phyloP scores from a whole-genome alignment of 768 basidiomycete genomes.

The Podaxis carcinomalis region DNA sequence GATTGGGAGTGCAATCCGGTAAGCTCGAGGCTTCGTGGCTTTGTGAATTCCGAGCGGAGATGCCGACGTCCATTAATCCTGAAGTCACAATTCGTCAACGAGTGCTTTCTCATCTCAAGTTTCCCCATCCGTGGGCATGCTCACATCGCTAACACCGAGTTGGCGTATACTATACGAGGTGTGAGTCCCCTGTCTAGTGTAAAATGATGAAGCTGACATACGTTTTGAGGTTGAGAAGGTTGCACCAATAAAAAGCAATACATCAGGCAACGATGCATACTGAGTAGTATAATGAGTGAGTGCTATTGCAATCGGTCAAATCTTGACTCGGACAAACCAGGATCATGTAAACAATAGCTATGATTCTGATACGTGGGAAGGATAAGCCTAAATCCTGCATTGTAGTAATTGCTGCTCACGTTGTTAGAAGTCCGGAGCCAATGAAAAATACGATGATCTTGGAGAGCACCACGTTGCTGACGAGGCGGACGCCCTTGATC shows the following conservation, averaged over 20 bases:
- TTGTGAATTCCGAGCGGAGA: slow-evolving; percentile 4
- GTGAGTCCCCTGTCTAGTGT: background rate
- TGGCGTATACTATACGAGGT: background rate
- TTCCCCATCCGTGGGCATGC: background rate
- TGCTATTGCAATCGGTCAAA: background rate
- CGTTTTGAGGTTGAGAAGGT: slow-evolving; percentile 10
- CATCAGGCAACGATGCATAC: slow-evolving; percentile 5
- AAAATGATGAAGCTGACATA: background rate
- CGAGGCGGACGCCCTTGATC: background rate
- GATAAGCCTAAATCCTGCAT: background rate
- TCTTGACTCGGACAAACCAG: background rate
- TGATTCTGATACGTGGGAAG: background rate
- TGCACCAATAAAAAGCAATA: slow-evolving; percentile 4
- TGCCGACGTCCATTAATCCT: slow-evolving; percentile 10
- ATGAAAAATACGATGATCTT: slow-evolving; percentile 12
- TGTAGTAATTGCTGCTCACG: background rate
- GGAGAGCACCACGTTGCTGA: slow-evolving; percentile 6
- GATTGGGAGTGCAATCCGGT: background rate
- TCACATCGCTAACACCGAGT: slow-evolving; percentile 11
- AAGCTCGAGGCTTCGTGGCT: background rate
- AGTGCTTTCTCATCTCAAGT: background rate
- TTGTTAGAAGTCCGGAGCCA: slow-evolving; percentile 8
- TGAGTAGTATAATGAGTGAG: background rate
- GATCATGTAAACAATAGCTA: slow-evolving; percentile 6
- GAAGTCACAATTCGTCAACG: background rate